Evolutionary conservation across 208 protist species (phyloP), one percentile per base, ranked within the genome.

Genomic region (Leishmania tarentolae): DNA sequence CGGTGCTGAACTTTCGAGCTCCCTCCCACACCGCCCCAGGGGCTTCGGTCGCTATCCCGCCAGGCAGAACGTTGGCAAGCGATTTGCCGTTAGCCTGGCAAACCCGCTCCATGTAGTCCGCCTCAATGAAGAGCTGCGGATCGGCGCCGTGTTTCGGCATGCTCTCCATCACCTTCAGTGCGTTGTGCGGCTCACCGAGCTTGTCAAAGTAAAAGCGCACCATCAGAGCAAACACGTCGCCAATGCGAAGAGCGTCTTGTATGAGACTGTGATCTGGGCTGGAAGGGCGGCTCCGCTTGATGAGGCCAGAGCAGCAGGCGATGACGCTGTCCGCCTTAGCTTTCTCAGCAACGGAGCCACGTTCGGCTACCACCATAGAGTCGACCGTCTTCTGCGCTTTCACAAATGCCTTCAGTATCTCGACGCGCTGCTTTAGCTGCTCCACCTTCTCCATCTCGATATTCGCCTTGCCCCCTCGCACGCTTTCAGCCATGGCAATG

Each of bases 211-310:
- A 98, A 73, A 97, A 98, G 75, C 98, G 93, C 69, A 99, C 95
- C 31, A 99, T 91, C 13, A 99, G 87, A 15, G 97, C 97, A 83
- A 97, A 99, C 40, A 99, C 95, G 80, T 99, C 98, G 40, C 98
- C 98, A 42, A 99, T 90, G 71, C 98, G 91, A 37, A 99, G 84
- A 35, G 96, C 89, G 2, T 86, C 73, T 8, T 97, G 86, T 28
- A 98, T 86, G 35, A 90, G 82, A 21, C 90, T 78, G 71, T 92
- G 82, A 83, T 97, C 92, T 5, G 86, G 81, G 76, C 90, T 89
- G 31, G 71, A 83, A 47, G 93, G 88, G 19, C 93, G 88, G 66
- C 91, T 94, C 71, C 95, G 91, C 72, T 96, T 96, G 61, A 98
- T 91, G 75, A 98, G 83, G 65, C 95, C 93, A 24, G 91, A 94